phyloP scores from a whole-genome alignment of 1,139 yeast species.

The Scheffersomyces titani region DNA sequence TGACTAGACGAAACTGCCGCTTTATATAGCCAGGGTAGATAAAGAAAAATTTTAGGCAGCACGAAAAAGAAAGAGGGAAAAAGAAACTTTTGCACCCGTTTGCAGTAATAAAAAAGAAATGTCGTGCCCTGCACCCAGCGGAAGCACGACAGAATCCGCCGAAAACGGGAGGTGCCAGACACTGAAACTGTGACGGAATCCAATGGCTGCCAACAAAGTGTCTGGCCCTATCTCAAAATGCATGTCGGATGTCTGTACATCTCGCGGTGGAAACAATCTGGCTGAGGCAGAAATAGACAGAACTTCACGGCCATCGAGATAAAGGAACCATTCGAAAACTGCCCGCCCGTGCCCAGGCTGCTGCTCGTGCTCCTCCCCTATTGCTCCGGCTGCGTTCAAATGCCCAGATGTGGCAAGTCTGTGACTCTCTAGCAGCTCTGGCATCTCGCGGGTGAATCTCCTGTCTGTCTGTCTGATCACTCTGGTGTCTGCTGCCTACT shows the following conservation, averaged over 20 bases:
- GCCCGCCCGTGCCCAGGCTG: not conserved
- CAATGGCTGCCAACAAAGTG: not conserved
- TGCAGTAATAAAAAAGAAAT: conserved; percentile 1
- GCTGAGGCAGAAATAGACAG: not conserved
- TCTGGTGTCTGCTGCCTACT: not conserved
- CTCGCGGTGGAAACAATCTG: not conserved
- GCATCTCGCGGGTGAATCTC: not conserved
- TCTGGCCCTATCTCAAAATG: not conserved
- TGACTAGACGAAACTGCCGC: not conserved
- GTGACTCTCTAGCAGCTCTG: not conserved
- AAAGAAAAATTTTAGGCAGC: conserved; percentile 1
- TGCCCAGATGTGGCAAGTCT: not conserved
- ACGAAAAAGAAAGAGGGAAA: conserved; percentile 2
- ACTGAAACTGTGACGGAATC: not conserved
- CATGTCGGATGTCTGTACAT: not conserved
- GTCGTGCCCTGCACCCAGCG: not conserved
- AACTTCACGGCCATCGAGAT: too few relatives aligned
- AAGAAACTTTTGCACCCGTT: conserved; percentile 2
- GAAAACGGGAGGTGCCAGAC: not conserved
- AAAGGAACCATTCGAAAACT: too few relatives aligned
- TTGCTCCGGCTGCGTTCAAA: not conserved
- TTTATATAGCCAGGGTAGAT: not conserved
- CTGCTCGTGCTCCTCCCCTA: too few relatives aligned
- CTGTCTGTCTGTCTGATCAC: not conserved
- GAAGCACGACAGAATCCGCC: not conserved